These are phyloP conservation scores for Sicyos baderoa DNA, from an alignment of 306 rosid genomes.

Conservation along the genomic window DNA sequence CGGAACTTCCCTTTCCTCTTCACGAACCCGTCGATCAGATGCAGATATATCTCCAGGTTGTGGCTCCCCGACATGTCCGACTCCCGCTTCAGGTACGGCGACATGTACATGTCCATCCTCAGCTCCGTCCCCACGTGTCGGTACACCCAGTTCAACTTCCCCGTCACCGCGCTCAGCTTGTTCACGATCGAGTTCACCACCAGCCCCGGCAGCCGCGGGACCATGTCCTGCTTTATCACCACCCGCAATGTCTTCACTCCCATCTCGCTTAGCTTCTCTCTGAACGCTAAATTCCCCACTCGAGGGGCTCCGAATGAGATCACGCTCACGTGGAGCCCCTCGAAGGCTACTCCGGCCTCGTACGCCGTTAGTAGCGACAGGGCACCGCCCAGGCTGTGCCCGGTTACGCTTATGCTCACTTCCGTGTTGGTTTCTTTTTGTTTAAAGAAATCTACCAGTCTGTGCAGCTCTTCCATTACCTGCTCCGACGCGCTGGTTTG, in stretches of 20 bases:
- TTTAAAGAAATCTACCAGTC: conserved; percentile 27
- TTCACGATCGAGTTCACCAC: conserved; percentile 46
- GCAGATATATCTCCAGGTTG: conserved; percentile 56
- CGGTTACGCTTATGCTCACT: conserved; percentile 54
- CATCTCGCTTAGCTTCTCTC: conserved; percentile 39
- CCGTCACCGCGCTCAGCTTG: conserved; percentile 32
- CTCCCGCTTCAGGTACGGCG: conserved; percentile 47
- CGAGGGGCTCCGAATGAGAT: conserved; percentile 65
- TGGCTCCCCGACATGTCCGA: conserved; percentile 43
- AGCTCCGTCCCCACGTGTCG: conserved; percentile 46
- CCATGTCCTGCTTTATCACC: conserved; percentile 46
- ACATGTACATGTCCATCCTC: conserved; percentile 38
- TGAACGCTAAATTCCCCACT: conserved; percentile 55
- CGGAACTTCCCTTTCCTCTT: conserved; percentile 25
- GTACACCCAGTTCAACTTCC: conserved; percentile 48
- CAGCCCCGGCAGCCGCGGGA: conserved; percentile 48
- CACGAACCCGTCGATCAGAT: conserved; percentile 53
- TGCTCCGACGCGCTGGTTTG: conserved; percentile 62
- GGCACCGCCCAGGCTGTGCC: conserved; percentile 80
- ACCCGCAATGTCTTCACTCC: conserved; percentile 41
- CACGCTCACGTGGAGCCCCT: conserved; percentile 38
- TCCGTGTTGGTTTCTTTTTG: no score
- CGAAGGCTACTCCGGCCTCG: conserved; percentile 34
- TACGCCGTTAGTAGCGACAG: conserved; percentile 52
- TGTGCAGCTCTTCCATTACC: conserved; percentile 38